Conservation (phyloP, 176 grass and related monocot species). For the Hyparrhenia diplandra region DNA sequence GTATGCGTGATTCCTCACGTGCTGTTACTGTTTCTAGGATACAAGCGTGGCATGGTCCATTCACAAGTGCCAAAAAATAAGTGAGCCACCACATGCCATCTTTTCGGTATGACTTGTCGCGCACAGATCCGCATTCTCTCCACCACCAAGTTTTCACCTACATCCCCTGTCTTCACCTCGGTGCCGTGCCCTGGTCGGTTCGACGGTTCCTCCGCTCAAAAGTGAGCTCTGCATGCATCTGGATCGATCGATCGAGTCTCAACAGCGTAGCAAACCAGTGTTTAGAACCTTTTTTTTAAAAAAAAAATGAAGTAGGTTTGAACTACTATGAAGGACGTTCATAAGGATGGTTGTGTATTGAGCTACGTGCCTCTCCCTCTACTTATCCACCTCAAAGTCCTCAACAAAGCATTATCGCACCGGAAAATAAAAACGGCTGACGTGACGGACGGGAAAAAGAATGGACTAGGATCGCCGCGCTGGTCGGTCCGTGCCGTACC, state of each 20-base stretch:
- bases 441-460: background rate
- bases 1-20: background rate
- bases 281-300: too few species aligned
- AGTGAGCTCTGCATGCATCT: background rate
- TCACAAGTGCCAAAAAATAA: background rate
- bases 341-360: too few species aligned
- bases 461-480: background rate
- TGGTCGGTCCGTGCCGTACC: too few species aligned
- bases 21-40: background rate
- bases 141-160: background rate
- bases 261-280: background rate
- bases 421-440: background rate
- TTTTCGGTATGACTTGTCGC: background rate
- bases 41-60: background rate
- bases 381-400: too few species aligned
- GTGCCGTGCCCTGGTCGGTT: background rate
- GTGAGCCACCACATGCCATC: background rate
- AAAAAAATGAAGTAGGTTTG: too few species aligned
- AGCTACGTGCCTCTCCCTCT: too few species aligned
- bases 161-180: background rate
- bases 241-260: background rate
- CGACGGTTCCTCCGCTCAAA: background rate
- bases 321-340: too few species aligned
- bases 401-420: background rate
- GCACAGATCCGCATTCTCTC: too few species aligned